A percentile compares a stretch with the other conserved stretches of the same genome.
phyloP scores from a whole-genome alignment of 2,329 filamentous ascomycete genomes.

The Eutypa lata region DNA sequence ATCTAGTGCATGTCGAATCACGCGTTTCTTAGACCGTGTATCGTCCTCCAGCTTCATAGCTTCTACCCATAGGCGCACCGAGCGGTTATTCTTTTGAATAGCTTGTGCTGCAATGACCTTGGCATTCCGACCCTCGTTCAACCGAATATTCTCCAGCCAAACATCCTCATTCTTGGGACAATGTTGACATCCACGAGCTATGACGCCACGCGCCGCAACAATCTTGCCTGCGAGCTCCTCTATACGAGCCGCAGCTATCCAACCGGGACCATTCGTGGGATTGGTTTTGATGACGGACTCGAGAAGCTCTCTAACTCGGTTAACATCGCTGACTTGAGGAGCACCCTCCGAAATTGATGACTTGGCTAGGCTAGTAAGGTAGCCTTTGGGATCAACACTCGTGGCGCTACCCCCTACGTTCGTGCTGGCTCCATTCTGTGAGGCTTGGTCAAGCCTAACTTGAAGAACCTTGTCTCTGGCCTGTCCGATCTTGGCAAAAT shows the following conservation, averaged over 20 bases:
- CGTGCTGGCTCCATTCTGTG: conserved; percentile 64
- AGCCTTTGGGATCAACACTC: conserved; percentile 91
- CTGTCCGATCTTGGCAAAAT: conserved; percentile 95
- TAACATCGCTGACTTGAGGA: conserved; percentile 88
- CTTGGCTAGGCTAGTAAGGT: conserved; percentile 86
- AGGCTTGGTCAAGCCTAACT: conserved; percentile 88
- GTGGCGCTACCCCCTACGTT: conserved; percentile 73
- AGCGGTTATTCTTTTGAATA: conserved; percentile 86
- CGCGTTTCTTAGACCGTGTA: conserved; percentile 81
- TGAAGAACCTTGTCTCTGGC: conserved; percentile 94
- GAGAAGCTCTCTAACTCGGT: conserved; percentile 85
- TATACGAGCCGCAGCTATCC: conserved; percentile 89
- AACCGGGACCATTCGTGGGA: conserved; percentile 88
- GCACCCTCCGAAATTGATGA: conserved; percentile 76
- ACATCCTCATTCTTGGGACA: conserved; percentile 93
- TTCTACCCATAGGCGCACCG: conserved; percentile 88
- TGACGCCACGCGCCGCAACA: conserved; percentile 83
- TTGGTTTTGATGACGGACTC: conserved; percentile 98
- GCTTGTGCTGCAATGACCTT: conserved; percentile 94
- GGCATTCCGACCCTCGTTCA: conserved; percentile 89
- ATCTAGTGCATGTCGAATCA: conserved; percentile 86
- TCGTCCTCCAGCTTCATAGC: conserved; percentile 91
- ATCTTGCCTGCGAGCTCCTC: conserved; percentile 92
- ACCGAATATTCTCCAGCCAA: conserved; percentile 92
- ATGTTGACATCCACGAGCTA: conserved; percentile 81